Base-by-base conservation (phyloP, 257 asterid genomes). In the Knoxia roxburghii region DNA sequence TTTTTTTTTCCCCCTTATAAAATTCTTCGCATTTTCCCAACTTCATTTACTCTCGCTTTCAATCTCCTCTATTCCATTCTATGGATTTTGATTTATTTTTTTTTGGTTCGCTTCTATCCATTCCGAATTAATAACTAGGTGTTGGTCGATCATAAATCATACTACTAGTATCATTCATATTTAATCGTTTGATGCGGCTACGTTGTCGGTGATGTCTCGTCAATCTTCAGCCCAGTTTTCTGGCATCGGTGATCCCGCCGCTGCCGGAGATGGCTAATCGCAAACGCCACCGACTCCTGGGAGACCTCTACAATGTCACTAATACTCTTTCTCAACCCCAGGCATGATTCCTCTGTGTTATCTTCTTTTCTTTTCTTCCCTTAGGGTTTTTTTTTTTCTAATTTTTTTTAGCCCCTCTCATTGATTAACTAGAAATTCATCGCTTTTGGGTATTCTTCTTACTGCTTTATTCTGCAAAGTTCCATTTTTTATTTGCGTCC, bases 231-330 rank as follows among this genome's bases (percentile, higher is more conserved):
- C 68, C 48, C 23, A 17, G 11, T 65, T 65, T 8, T 33, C 41
- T 4, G 21, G 20, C n/a, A 17, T 32, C 35, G 41, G 35, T 43
- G n/a, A 71, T 74, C 40, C 41, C 6, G 41, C 9, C 41, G 69
- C 68, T 61, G 84, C 77, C 63, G 83, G 78, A 74, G 82, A 85
- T 89, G 91, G 74, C 69, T 64, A 82, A 72, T 67, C 82, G 79
- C 74, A 76, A 76, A 72, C 83, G 41, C 9, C 41, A 75, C 70
- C 81, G 85, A 71, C 81, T 80, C 70, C 80, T 87, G 65, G 74
- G 46, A 69, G 85, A 81, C 72, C 79, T 87, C 1, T 79, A 79
- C 74, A 86, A 83, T 78, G 87, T 76, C 73, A 82, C 93, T 57
- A 73, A 68, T 52, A 68, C 84, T 71, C 77, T 80, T 64, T 76